Base-by-base conservation (phyloP, 306 rosid genomes). In the Vachellia pachyceras region DNA sequence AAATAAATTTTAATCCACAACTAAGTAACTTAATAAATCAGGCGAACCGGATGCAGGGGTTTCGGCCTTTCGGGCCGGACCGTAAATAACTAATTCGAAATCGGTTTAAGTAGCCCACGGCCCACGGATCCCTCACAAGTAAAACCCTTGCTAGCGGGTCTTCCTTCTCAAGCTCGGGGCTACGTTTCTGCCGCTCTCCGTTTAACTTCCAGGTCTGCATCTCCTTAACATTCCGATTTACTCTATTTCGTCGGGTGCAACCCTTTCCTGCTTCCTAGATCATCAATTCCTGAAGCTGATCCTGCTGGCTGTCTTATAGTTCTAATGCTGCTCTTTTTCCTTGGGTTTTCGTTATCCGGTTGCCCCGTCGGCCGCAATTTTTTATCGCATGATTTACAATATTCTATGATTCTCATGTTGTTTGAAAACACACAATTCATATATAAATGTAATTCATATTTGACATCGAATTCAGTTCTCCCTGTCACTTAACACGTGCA, bases 161-260 rank as follows among this genome's bases (percentile, higher is more conserved):
- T 2, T 6, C 14, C 39, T 17, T 18, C 23, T 18, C 72, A 7
- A 67, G 14, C 72, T 67, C 12, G 72, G 47, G 3, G 13, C 46
- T 1, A 42, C 46, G 12, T 0, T 7, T 1, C 49, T 39, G 72
- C 73, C 33, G 47, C 73, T 9, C 41, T 13, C 7, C 20, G 33
- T 67, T 37, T 22, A 36, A 37, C 29, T 6, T 66, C 73, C 29
- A 68, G 73, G 73, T 67, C 15, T 67, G 72, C 29, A 68, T 68
- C 29, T n/a, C 52, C 1, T 41, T 1, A 17, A 29, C 73, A 40
- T 40, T 10, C 10, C 10, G 1, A 25, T 58, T 25, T 9, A 2
- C 37, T 0, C 66, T 25, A 4, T 50, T 17, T 50, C 13, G 20
- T 49, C 20, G 1, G 37, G 11, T 37, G 36, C 5, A 41, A 42